phyloP scores from a whole-genome alignment of 2,329 filamentous ascomycete genomes.

The Sporothrix brasiliensis region DNA sequence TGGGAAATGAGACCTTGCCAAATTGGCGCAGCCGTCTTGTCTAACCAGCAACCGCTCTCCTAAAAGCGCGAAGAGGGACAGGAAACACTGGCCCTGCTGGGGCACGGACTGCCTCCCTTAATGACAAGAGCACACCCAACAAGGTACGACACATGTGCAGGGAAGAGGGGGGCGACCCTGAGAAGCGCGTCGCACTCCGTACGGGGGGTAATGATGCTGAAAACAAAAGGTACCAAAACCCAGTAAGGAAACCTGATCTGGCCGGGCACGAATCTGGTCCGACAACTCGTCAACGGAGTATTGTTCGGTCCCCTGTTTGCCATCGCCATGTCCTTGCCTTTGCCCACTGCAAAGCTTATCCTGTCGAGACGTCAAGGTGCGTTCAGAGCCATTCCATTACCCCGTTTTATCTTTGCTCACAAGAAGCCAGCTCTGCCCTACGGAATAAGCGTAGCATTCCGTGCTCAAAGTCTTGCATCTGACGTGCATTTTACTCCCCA shows the following conservation, averaged over 20 bases:
- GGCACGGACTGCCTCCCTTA: neutral
- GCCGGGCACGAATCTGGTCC: neutral
- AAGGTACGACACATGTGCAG: slow-evolving; percentile 8
- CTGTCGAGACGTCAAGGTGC: neutral
- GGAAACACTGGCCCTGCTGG: slow-evolving; percentile 21
- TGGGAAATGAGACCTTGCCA: slow-evolving; percentile 24
- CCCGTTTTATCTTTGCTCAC: slow-evolving; percentile 13
- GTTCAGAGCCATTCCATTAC: slow-evolving; percentile 1
- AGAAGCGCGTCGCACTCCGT: too few species aligned
- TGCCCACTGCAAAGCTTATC: slow-evolving; percentile 16
- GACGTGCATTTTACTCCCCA: neutral
- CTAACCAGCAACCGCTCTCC: slow-evolving; percentile 1
- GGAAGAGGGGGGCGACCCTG: neutral
- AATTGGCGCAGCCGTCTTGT: neutral
- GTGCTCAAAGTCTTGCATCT: neutral
- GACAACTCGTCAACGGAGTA: too few species aligned
- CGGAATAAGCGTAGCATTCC: neutral
- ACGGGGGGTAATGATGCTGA: too few species aligned
- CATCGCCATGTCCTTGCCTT: neutral
- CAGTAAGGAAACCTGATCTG: neutral
- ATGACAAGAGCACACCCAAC: neutral
- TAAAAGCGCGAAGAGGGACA: neutral
- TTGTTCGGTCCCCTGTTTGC: neutral
- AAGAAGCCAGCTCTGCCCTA: neutral
- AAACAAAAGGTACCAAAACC: neutral